Conservation (phyloP, 2,329 filamentous ascomycete species). For the Sarocladium kiliense region DNA sequence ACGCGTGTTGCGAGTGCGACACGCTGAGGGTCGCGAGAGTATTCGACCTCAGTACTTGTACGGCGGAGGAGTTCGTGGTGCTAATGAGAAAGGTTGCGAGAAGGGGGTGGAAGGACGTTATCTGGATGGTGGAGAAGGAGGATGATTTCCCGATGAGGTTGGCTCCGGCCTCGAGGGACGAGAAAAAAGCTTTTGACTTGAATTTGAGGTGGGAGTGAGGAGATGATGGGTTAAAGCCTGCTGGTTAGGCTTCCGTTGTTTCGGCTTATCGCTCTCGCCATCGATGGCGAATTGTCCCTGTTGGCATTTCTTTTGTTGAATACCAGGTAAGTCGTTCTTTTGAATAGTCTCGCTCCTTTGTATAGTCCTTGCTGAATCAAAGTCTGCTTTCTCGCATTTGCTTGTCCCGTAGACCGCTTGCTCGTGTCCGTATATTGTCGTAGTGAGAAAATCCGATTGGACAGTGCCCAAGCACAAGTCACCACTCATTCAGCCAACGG, state of each 20-base stretch:
- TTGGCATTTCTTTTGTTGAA: too few species aligned
- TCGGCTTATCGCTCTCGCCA: too few species aligned
- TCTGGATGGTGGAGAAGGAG: slow-evolving; percentile 18
- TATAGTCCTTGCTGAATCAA: too few species aligned
- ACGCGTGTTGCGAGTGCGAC: neutral
- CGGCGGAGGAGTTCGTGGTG: slow-evolving; percentile 11
- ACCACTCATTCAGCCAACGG: slow-evolving; percentile 57
- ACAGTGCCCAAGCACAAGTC: too few species aligned
- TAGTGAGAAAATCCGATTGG: too few species aligned
- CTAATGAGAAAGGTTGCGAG: slow-evolving; percentile 14
- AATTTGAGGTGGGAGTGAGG: slow-evolving; percentile 4
- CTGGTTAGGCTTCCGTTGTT: neutral
- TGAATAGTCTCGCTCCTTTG: too few species aligned
- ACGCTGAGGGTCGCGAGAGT: neutral
- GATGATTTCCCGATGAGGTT: slow-evolving; percentile 12
- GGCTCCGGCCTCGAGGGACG: neutral
- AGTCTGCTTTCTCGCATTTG: too few species aligned
- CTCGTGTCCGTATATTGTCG: too few species aligned
- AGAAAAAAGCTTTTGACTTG: neutral
- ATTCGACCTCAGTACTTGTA: slow-evolving; percentile 12
- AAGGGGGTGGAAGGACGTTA: slow-evolving; percentile 18
- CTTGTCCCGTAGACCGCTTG: too few species aligned
- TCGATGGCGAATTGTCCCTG: too few species aligned
- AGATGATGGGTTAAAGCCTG: neutral
- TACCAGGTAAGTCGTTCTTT: too few species aligned